These are phyloP conservation scores for Pyrus pyrifolia DNA, from an alignment of 306 rosid species.

Conservation along the genomic window DNA sequence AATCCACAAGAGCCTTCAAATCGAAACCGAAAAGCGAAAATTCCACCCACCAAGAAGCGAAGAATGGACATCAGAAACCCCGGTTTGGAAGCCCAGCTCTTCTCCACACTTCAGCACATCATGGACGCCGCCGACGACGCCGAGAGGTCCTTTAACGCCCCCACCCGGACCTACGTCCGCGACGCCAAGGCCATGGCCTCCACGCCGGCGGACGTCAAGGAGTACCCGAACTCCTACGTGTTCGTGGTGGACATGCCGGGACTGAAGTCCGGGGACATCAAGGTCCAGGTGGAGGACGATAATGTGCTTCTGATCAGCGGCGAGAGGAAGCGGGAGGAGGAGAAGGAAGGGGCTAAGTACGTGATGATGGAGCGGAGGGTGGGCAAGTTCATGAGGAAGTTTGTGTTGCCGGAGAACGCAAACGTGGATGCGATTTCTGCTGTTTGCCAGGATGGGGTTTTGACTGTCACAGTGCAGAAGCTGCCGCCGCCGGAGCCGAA, in stretches of 20 bases:
- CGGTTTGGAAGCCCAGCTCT: slow-evolving; percentile 57
- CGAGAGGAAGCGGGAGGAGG: slow-evolving; percentile 90
- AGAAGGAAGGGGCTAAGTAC: slow-evolving; percentile 67
- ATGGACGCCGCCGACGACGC: slow-evolving; percentile 40
- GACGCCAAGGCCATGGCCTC: slow-evolving; percentile 91
- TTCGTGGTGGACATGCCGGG: slow-evolving; percentile 93
- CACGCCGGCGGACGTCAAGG: slow-evolving; percentile 83
- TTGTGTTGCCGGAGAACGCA: slow-evolving; percentile 78
- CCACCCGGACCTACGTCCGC: slow-evolving; percentile 52
- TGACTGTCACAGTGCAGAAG: slow-evolving; percentile 67
- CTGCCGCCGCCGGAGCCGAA: slow-evolving; percentile 93
- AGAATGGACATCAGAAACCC: slow-evolving; percentile 65
- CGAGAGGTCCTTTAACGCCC: slow-evolving; percentile 51
- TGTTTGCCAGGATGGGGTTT: slow-evolving; percentile 72
- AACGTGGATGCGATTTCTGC: slow-evolving; percentile 58
- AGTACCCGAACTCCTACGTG: slow-evolving; percentile 47
- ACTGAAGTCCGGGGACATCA: slow-evolving; percentile 71
- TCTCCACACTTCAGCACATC: slow-evolving; percentile 54
- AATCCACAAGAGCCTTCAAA: not conserved
- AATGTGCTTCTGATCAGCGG: slow-evolving; percentile 69
- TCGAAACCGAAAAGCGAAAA: not conserved
- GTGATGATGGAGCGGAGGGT: slow-evolving; percentile 85
- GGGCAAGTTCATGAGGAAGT: slow-evolving; percentile 83
- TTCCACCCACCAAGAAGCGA: not conserved
- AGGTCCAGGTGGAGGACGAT: slow-evolving; percentile 88